Conservation (phyloP, 1,284 basidiomycete species). For the Cryptococcus floricola region DNA sequence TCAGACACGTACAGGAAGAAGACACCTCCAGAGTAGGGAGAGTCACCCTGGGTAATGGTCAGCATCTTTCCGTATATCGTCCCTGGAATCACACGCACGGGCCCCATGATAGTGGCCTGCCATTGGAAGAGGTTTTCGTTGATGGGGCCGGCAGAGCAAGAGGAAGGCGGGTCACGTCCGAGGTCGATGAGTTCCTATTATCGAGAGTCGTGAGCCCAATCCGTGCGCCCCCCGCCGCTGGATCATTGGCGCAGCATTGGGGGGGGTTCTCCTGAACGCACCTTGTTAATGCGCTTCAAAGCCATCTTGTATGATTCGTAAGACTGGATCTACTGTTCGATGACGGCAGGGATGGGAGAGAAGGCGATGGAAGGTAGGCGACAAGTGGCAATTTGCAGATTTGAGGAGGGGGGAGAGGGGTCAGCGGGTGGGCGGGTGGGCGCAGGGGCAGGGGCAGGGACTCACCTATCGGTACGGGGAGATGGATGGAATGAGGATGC, state of each 20-base stretch:
- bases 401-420: background rate
- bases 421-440: too few species aligned
- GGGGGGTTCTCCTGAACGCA: conserved; percentile 47
- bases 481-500: too few species aligned
- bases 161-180: conserved; percentile 92
- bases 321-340: background rate
- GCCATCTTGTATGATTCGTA: conserved; percentile 60
- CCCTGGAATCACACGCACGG: conserved; percentile 57
- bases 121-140: conserved; percentile 91
- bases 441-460: too few species aligned
- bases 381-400: background rate
- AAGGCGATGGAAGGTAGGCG: conserved; percentile 2
- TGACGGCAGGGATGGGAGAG: conserved; percentile 8
- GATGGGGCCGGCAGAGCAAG: conserved; percentile 92
- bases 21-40: conserved; percentile 91
- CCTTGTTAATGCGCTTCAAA: conserved; percentile 98
- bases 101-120: conserved; percentile 98
- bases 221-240: background rate
- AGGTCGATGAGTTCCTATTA: conserved; percentile 92
- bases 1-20: conserved; percentile 70
- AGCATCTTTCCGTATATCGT: background rate
- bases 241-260: background rate
- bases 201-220: conserved; percentile 21
- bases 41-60: conserved; percentile 64
- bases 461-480: too few species aligned